These are phyloP conservation scores for Cladosporium sp. DNA, from an alignment of 2,329 filamentous ascomycete species.

Conservation along the genomic window DNA sequence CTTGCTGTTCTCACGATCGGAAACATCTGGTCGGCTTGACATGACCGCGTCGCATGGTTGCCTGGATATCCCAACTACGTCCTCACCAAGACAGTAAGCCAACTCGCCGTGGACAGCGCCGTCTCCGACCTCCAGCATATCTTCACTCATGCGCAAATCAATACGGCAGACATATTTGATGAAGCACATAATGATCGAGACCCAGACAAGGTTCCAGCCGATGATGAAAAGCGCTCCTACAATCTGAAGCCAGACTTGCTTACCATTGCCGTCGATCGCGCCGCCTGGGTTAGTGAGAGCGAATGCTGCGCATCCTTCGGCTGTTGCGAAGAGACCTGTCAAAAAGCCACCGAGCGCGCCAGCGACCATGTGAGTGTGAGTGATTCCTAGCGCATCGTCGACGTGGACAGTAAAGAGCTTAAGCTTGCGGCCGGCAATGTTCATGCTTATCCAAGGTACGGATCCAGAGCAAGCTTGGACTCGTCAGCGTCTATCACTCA, in stretches of 20 bases:
- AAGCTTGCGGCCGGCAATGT: conserved; percentile 41
- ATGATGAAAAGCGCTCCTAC: conserved; percentile 48
- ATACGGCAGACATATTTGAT: conserved; percentile 49
- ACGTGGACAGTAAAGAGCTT: conserved; percentile 56
- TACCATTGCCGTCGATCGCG: conserved; percentile 49
- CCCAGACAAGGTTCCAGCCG: conserved; percentile 50
- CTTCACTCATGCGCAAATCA: conserved; percentile 46
- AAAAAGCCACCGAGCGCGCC: conserved; percentile 45
- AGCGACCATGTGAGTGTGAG: conserved; percentile 47
- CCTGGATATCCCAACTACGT: conserved; percentile 16
- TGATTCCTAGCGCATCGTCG: conserved; percentile 51
- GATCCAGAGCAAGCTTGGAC: conserved; percentile 35
- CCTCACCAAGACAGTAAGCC: conserved; percentile 31
- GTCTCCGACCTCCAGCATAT: conserved; percentile 44
- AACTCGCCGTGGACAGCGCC: conserved; percentile 48
- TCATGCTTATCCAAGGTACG: conserved; percentile 49
- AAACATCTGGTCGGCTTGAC: too few species aligned
- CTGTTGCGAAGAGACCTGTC: conserved; percentile 45
- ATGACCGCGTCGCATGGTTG: too few species aligned
- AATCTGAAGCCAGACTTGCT: conserved; percentile 48
- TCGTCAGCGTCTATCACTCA: neutral
- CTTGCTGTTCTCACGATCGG: too few species aligned
- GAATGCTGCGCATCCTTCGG: conserved; percentile 45
- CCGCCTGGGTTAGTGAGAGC: conserved; percentile 43
- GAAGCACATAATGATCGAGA: conserved; percentile 46